A percentile compares a stretch with the other conserved stretches of the same genome.
phyloP scores from a whole-genome alignment of 148 eudicot species.

The Rhododendron ovatum region DNA sequence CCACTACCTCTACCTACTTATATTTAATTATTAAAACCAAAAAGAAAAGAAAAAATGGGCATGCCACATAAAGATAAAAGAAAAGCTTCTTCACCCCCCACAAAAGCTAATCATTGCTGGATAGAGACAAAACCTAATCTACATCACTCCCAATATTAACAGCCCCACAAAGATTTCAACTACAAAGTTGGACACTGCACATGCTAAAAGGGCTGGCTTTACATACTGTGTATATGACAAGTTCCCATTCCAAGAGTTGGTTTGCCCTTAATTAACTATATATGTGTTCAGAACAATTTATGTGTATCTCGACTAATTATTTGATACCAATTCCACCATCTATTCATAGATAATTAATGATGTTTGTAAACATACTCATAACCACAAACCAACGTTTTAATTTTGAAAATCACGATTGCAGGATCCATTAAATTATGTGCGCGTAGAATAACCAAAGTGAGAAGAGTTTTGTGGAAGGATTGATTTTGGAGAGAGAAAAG shows the following conservation, averaged over 20 bases:
- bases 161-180: background rate
- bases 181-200: background rate
- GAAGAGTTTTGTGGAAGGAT: background rate
- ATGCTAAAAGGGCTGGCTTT: background rate
- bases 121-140: background rate
- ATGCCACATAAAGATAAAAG: background rate
- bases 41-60: background rate
- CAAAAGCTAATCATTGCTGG: background rate
- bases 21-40: background rate
- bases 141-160: background rate
- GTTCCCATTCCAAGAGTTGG: background rate
- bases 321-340: too few species aligned
- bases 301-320: too few species aligned
- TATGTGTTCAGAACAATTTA: too few species aligned
- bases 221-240: background rate
- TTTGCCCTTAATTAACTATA: too few species aligned
- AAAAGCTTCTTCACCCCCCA: background rate
- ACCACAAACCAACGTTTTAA: background rate
- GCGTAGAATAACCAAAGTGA: background rate
- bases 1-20: background rate
- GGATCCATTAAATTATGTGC: background rate
- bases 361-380: too few species aligned
- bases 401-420: background rate
- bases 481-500: background rate
- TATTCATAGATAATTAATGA: too few species aligned